Evolutionary conservation across 192 early-diverging fungal species (phyloP).

Genomic region (Podila epigama): DNA sequence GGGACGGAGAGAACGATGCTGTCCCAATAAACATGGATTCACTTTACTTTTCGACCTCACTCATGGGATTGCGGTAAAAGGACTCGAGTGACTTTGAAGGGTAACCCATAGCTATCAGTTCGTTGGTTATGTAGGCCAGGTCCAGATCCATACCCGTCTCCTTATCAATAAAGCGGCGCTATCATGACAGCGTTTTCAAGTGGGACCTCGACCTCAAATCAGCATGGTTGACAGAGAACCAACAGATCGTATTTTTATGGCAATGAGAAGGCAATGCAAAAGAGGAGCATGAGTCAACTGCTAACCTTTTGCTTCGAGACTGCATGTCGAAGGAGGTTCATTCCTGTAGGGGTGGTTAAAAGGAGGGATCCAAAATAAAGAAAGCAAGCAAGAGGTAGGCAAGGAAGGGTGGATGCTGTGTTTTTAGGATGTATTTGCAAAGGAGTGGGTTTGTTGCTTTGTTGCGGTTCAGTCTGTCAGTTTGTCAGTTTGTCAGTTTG

Average conservation of each 20-base stretch:
- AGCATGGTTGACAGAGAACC: background rate
- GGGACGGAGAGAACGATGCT: background rate
- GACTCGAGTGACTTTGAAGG: constrained; percentile 61
- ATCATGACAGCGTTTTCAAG: background rate
- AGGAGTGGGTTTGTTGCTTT: too few relatives aligned
- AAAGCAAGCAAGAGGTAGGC: too few relatives aligned
- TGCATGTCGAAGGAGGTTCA: constrained; percentile 43
- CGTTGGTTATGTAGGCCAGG: constrained; percentile 55
- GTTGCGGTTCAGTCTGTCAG: too few relatives aligned
- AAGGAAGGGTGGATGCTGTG: background rate
- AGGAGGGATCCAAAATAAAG: too few relatives aligned
- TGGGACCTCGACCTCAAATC: background rate
- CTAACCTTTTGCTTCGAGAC: constrained; percentile 48
- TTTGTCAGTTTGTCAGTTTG: too few relatives aligned
- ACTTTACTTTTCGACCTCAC: constrained; percentile 61
- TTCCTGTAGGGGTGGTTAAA: background rate
- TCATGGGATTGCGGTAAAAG: constrained; percentile 62
- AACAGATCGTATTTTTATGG: too few relatives aligned
- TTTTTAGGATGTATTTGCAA: background rate
- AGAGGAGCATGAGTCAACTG: too few relatives aligned
- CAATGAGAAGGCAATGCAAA: too few relatives aligned
- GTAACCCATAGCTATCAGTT: constrained; percentile 65
- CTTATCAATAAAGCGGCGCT: constrained; percentile 49
- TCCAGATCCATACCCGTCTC: constrained; percentile 56
- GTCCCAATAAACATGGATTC: background rate